phyloP scores from a whole-genome alignment of 2,329 filamentous ascomycete genomes.

The Trichoderma sp. region DNA sequence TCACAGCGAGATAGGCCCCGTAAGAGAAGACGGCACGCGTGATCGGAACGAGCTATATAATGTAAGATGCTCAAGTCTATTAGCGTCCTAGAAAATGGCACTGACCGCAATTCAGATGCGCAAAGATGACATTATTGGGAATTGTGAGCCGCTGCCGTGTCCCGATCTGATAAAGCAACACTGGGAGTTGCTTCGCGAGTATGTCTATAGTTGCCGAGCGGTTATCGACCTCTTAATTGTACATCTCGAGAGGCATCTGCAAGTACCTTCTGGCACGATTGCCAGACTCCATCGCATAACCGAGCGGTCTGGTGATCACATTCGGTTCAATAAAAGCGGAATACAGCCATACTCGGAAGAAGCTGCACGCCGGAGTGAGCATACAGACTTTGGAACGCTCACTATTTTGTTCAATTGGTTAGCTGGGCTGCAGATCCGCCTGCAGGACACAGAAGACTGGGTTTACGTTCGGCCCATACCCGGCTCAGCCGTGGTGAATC shows the following conservation, averaged over 20 bases:
- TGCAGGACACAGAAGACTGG: neutral
- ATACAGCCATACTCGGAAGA: neutral
- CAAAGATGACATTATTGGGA: neutral
- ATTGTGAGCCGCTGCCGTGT: neutral
- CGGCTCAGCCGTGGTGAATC: neutral
- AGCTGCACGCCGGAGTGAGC: neutral
- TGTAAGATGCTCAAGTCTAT: neutral
- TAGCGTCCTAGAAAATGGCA: neutral
- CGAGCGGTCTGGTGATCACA: neutral
- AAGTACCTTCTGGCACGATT: neutral
- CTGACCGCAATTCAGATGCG: neutral
- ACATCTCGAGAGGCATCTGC: neutral
- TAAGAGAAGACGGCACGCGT: neutral
- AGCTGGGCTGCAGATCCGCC: neutral
- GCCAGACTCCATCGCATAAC: neutral
- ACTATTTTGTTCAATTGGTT: neutral
- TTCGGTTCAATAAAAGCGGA: neutral
- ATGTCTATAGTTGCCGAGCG: neutral
- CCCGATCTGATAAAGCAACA: neutral
- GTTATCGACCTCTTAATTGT: neutral
- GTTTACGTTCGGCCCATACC: neutral
- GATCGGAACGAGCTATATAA: neutral
- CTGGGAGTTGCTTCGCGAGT: neutral
- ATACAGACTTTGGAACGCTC: neutral
- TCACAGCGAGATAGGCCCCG: neutral